phyloP scores from a whole-genome alignment of 192 early-diverging fungal genomes.

The Coemansia sp. region DNA sequence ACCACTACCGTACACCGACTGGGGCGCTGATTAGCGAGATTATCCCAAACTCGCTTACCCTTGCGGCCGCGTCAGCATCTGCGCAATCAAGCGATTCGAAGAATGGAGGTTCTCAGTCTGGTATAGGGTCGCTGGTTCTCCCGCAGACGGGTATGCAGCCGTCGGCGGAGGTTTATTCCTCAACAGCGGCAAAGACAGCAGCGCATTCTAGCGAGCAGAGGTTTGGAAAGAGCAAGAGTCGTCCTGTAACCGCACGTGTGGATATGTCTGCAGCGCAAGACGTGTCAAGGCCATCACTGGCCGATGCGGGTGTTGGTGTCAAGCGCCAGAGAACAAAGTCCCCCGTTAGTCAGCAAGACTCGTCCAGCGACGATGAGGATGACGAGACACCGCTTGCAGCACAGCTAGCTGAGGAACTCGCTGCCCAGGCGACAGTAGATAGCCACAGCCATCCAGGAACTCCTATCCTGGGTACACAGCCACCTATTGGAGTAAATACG shows the following conservation, averaged over 20 bases:
- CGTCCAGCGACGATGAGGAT: conserved; percentile 28
- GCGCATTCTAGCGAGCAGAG: neutral
- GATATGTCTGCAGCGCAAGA: neutral
- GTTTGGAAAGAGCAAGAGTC: neutral
- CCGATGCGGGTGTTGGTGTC: neutral
- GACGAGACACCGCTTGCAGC: conserved; percentile 51
- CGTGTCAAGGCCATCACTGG: neutral
- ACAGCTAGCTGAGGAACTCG: conserved; percentile 38
- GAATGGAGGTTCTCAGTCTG: neutral
- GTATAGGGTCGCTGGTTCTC: conserved; percentile 25
- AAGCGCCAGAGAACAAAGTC: conserved; percentile 16
- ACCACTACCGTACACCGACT: conserved; percentile 65
- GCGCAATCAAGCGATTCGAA: conserved; percentile 1
- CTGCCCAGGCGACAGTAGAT: conserved; percentile 17
- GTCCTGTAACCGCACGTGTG: neutral
- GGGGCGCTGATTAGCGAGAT: conserved; percentile 34
- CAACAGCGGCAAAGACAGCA: neutral
- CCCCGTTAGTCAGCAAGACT: neutral
- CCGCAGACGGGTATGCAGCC: conserved; percentile 16
- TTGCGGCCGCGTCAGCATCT: neutral
- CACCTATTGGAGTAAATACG: conserved; percentile 1
- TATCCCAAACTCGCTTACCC: conserved; percentile 13
- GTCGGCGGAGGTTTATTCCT: neutral
- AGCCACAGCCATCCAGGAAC: neutral
- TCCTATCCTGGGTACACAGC: neutral